A percentile compares a stretch with the other conserved stretches of the same genome.
phyloP scores from a whole-genome alignment of 2,329 filamentous ascomycete species.

The Fusarium nurragi region DNA sequence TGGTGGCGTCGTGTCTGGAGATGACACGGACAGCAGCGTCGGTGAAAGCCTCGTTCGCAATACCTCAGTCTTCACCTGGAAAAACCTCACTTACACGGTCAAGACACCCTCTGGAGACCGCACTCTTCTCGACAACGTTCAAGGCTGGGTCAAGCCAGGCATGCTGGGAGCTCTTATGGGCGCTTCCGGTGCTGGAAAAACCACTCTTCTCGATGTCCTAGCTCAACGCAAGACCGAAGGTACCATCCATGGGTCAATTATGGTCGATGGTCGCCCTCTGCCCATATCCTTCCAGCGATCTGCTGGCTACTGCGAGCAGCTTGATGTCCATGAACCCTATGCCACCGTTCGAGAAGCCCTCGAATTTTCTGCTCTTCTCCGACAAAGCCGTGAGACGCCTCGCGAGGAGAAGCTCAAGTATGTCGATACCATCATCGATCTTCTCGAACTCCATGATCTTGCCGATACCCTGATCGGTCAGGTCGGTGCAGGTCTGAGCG shows the following conservation, averaged over 20 bases:
- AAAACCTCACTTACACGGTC: slow-evolving; percentile 75
- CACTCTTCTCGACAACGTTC: slow-evolving; percentile 78
- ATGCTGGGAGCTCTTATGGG: slow-evolving; percentile 84
- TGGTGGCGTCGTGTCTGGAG: slow-evolving; percentile 22
- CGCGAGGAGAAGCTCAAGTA: slow-evolving; percentile 77
- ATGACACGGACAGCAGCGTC: slow-evolving; percentile 34
- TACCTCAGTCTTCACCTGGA: slow-evolving; percentile 78
- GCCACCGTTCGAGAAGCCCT: slow-evolving; percentile 81
- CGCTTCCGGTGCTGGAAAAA: slow-evolving; percentile 84
- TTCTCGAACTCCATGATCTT: slow-evolving; percentile 60
- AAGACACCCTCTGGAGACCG: slow-evolving; percentile 69
- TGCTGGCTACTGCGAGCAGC: slow-evolving; percentile 82
- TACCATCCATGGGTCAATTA: slow-evolving; percentile 76
- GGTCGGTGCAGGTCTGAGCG: slow-evolving; percentile 62
- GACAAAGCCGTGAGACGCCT: slow-evolving; percentile 72
- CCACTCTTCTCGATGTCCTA: slow-evolving; percentile 83
- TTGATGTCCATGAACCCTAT: slow-evolving; percentile 79
- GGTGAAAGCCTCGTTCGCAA: slow-evolving; percentile 63
- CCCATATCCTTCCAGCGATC: slow-evolving; percentile 81
- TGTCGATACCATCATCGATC: slow-evolving; percentile 80
- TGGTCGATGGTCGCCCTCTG: slow-evolving; percentile 77
- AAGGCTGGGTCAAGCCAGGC: slow-evolving; percentile 85
- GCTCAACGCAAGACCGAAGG: slow-evolving; percentile 83
- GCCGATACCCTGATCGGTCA: slow-evolving; percentile 59
- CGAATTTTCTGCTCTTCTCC: slow-evolving; percentile 76